phyloP scores from a whole-genome alignment of 1,284 basidiomycete genomes.

The Leccinum pachyderme region DNA sequence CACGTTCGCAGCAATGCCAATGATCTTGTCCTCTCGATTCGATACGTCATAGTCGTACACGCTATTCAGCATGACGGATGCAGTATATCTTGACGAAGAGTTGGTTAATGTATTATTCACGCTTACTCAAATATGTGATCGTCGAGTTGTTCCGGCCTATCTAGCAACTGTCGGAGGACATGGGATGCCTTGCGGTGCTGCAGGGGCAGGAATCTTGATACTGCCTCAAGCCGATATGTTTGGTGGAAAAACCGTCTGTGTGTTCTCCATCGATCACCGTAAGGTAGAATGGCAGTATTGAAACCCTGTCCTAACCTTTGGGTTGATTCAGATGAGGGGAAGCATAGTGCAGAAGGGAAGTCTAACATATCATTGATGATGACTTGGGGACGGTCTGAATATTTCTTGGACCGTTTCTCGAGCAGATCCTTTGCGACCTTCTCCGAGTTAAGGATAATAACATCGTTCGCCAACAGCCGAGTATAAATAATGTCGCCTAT shows the following conservation, averaged over 20 bases:
- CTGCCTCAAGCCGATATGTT: not conserved
- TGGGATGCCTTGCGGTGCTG: slow-evolving; percentile 2
- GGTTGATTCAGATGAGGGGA: not conserved
- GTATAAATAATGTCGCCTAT: slow-evolving; percentile 10
- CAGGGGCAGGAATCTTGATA: not conserved
- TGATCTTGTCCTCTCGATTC: not conserved
- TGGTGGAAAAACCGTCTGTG: slow-evolving; percentile 16
- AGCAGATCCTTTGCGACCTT: not conserved
- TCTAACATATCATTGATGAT: not conserved
- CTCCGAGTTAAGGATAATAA: slow-evolving; percentile 22
- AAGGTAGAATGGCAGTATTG: not conserved
- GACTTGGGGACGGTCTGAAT: not conserved
- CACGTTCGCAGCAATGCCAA: not conserved
- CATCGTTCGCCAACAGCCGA: slow-evolving; percentile 29
- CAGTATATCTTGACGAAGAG: not conserved
- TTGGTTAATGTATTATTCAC: not conserved
- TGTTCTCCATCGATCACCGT: slow-evolving; percentile 7
- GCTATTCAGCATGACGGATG: not conserved
- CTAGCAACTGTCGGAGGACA: not conserved
- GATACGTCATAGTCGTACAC: not conserved
- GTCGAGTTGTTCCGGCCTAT: not conserved
- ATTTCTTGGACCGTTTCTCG: not conserved
- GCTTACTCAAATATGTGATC: not conserved
- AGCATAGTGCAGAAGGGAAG: no score
- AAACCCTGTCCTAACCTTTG: slow-evolving; percentile 6